Evolutionary conservation across 352 stramenopile species (phyloP).

Genomic region (Saprolegnia parasitica): DNA sequence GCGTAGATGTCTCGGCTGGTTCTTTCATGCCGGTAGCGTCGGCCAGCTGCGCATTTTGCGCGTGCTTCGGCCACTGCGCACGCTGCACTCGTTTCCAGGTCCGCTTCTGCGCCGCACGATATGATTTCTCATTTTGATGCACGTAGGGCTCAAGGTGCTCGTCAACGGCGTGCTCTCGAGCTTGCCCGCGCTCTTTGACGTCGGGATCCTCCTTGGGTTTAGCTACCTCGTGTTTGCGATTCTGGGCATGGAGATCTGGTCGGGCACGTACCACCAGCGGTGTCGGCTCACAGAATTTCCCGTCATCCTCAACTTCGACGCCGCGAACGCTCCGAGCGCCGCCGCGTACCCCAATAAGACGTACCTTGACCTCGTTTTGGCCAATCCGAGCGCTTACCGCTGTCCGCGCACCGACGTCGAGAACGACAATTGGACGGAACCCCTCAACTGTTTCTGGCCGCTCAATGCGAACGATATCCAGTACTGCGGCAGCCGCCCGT

Average conservation of each 20-base stretch:
- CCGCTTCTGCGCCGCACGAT: not conserved
- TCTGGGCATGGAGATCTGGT: slow-evolving; percentile 86
- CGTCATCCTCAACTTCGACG: slow-evolving; percentile 37
- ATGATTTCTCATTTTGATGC: too few relatives aligned
- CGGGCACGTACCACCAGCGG: slow-evolving; percentile 64
- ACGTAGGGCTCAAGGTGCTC: slow-evolving; percentile 20
- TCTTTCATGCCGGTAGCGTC: slow-evolving; percentile 2
- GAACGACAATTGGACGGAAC: slow-evolving; percentile 50
- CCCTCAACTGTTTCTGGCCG: slow-evolving; percentile 90
- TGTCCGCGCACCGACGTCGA: slow-evolving; percentile 35
- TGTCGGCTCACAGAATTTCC: slow-evolving; percentile 77
- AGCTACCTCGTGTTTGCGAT: slow-evolving; percentile 90
- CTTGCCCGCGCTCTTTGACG: slow-evolving; percentile 78
- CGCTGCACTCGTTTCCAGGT: slow-evolving; percentile 39
- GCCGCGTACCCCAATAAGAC: slow-evolving; percentile 32
- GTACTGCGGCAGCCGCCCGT: slow-evolving; percentile 53
- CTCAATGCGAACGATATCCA: slow-evolving; percentile 71
- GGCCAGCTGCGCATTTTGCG: slow-evolving; percentile 74
- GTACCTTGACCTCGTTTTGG: slow-evolving; percentile 43
- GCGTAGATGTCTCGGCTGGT: slow-evolving; percentile 3
- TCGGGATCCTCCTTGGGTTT: slow-evolving; percentile 83
- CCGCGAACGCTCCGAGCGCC: slow-evolving; percentile 36
- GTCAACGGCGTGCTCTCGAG: slow-evolving; percentile 59
- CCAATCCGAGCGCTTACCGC: slow-evolving; percentile 36
- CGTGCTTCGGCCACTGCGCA: slow-evolving; percentile 84